phyloP scores from a whole-genome alignment of 2,329 filamentous ascomycete species.

The Scedosporium minutisporum region DNA sequence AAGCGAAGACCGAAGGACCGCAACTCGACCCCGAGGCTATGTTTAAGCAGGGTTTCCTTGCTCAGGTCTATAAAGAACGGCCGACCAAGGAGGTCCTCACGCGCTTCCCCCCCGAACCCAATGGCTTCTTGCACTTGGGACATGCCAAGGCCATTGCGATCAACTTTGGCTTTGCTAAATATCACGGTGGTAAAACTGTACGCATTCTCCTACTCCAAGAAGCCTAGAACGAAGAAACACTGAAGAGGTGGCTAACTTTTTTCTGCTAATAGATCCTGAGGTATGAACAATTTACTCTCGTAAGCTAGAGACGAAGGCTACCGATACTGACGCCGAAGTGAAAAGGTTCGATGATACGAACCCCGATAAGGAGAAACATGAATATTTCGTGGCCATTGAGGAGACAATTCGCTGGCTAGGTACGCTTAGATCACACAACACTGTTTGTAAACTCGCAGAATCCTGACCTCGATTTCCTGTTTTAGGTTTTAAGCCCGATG shows the following conservation, averaged over 20 bases:
- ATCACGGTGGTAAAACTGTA: slow-evolving; percentile 59
- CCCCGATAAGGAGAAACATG: slow-evolving; percentile 83
- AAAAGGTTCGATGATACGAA: slow-evolving; percentile 86
- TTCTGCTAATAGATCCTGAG: slow-evolving; percentile 17
- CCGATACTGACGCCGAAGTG: background rate
- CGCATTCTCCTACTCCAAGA: slow-evolving; percentile 10
- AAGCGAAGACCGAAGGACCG: slow-evolving; percentile 7
- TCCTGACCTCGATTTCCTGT: background rate
- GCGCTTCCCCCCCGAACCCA: slow-evolving; percentile 78
- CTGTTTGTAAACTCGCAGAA: background rate
- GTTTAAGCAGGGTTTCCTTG: slow-evolving; percentile 72
- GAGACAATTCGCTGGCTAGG: slow-evolving; percentile 83
- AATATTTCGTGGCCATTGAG: slow-evolving; percentile 80
- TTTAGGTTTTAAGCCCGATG: slow-evolving; percentile 58
- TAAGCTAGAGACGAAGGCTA: background rate
- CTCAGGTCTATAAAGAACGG: slow-evolving; percentile 60
- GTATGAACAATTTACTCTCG: slow-evolving; percentile 9
- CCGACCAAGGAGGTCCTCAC: slow-evolving; percentile 55
- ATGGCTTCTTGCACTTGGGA: slow-evolving; percentile 87
- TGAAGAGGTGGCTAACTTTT: slow-evolving; percentile 9
- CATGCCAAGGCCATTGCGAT: slow-evolving; percentile 93
- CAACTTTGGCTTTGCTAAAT: slow-evolving; percentile 89
- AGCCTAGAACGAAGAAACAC: background rate
- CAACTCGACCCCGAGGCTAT: slow-evolving; percentile 51
- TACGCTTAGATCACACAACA: background rate